These are phyloP conservation scores for Oryza longistaminata DNA, from an alignment of 176 grass and related monocot species.

Conservation along the genomic window DNA sequence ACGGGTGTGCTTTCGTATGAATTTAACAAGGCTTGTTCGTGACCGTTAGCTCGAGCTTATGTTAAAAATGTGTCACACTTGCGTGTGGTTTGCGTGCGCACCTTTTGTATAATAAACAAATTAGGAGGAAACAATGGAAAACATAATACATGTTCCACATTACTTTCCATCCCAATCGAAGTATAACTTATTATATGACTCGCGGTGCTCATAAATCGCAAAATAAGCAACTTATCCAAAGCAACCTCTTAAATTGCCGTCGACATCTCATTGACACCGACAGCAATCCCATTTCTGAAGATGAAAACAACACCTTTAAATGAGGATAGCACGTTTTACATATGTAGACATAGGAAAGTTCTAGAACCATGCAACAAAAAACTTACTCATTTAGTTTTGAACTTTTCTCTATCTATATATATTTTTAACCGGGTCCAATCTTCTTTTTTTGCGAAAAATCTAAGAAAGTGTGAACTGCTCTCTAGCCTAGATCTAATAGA, in stretches of 20 bases:
- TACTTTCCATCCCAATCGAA: not conserved
- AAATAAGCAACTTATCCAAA: not conserved
- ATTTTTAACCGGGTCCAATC: not conserved
- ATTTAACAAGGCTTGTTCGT: too few species aligned
- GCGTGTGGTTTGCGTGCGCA: not conserved
- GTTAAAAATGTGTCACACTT: not conserved
- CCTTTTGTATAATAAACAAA: not conserved
- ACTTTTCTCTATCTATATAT: not conserved
- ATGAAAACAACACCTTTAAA: not conserved
- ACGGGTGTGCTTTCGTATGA: too few species aligned
- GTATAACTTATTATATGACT: not conserved
- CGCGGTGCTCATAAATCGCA: not conserved
- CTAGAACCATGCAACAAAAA: not conserved
- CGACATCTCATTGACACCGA: not conserved
- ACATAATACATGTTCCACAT: not conserved
- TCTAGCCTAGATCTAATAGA: not conserved
- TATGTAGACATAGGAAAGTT: not conserved
- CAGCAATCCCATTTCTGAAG: not conserved
- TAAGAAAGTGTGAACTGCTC: not conserved
- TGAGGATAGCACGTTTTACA: too few species aligned
- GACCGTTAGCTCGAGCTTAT: not conserved
- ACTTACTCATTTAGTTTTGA: not conserved
- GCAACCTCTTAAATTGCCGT: not conserved
- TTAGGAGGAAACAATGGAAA: not conserved
- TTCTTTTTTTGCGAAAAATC: too few species aligned